Base-by-base conservation (phyloP, 2,329 filamentous ascomycete species). In the Penicillium sp. region DNA sequence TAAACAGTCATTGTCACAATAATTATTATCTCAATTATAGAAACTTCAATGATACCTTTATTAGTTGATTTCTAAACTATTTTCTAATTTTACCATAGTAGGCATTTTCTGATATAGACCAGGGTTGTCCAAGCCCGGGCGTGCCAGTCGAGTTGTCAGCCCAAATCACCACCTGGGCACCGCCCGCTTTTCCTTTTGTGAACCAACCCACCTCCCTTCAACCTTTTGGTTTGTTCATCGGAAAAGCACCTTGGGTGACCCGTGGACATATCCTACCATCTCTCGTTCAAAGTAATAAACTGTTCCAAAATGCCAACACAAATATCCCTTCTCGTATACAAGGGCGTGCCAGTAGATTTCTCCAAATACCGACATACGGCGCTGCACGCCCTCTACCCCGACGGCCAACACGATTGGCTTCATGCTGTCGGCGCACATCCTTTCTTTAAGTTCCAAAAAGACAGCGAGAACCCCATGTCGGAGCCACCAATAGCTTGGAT, bases 1-100 rank as follows among this genome's bases (percentile, higher is more conserved):
- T 60, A 71, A 80, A n/a, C 70, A 78, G 51, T 63, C 61, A 38
- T 54, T 67, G 44, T 39, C 56, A 12, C 58, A 57, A 57, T 61
- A 27, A 55, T 29, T 23, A 21, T 41, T 29, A 21, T 31, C 18
- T 50, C 25, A 10, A 21, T 27, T 16, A 12, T 18, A 31, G 13
- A 31, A 40, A n/a, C 3, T 25, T 13, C 18, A 25, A 8, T n/a
- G n/a, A 15, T 13, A 25, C 34, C 9, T 35, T n/a, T 8, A n/a
- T 35, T 32, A 4, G 13, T 38, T 23, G 13, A 18, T 23, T 39
- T 21, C 8, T 12, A 4, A 16, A n/a, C 3, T 15, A n/a, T 29
- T 10, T 16, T n/a, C 18, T n/a, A 4, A 32, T 23, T 41, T 40
- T 15, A n/a, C 9, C 18, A 23, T n/a, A 21, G 12, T 21, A 16